phyloP scores from a whole-genome alignment of 2,329 filamentous ascomycete species.

The Stromatinia cepivora region DNA sequence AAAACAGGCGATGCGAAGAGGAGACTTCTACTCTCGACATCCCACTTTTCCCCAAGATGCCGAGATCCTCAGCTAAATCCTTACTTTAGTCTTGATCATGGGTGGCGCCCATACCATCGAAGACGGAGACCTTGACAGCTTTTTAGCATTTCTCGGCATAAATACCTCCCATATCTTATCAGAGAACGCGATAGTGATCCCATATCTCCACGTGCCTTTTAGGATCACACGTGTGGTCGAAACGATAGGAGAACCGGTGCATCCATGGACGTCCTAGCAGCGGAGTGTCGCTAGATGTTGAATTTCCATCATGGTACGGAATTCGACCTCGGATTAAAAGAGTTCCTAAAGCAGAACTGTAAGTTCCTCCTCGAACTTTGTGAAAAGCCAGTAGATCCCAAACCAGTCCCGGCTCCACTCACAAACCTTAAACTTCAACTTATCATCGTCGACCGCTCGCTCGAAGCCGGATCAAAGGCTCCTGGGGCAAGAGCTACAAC shows the following conservation, averaged over 20 bases:
- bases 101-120: not conserved
- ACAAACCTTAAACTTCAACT: not conserved
- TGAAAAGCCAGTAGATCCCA: not conserved
- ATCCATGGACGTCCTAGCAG: not conserved
- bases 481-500: rapidly evolving
- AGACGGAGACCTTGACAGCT: rapidly evolving
- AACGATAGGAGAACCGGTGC: not conserved
- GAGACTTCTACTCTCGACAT: not conserved
- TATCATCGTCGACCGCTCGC: not conserved
- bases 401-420: not conserved
- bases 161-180: not conserved
- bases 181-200: not conserved
- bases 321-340: not conserved
- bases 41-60: rapidly evolving
- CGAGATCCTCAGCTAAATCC: not conserved
- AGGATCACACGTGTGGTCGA: not conserved
- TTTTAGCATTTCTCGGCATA: not conserved
- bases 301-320: rapidly evolving
- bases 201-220: rapidly evolving
- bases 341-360: not conserved
- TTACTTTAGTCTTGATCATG: not conserved
- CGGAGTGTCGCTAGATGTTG: not conserved
- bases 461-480: not conserved
- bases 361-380: not conserved
- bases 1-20: too few species aligned